These are phyloP conservation scores for Ceratobasidium sp. DNA, from an alignment of 1,284 basidiomycete species.

Conservation along the genomic window DNA sequence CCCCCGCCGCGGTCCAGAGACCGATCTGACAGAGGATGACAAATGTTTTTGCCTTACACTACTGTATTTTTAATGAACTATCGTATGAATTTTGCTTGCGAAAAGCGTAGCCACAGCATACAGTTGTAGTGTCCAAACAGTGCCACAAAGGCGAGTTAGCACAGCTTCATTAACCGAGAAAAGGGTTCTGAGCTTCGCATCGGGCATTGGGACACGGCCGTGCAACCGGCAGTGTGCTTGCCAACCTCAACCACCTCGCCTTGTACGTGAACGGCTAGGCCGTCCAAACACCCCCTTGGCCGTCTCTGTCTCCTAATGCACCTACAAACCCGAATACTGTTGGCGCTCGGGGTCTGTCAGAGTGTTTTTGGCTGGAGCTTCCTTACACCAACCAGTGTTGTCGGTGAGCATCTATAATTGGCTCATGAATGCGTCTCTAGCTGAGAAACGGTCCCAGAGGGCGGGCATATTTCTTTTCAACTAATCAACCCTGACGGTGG, in stretches of 20 bases:
- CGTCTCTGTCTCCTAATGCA: background rate
- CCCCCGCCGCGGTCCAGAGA: constrained; percentile 43
- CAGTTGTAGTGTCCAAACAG: background rate
- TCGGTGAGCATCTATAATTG: background rate
- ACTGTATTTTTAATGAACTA: background rate
- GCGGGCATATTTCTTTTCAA: background rate
- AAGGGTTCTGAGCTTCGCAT: background rate
- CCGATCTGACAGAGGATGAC: constrained; percentile 13
- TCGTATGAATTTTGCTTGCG: background rate
- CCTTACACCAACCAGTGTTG: background rate
- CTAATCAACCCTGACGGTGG: constrained; percentile 2
- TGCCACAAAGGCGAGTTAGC: background rate
- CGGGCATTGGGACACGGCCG: background rate
- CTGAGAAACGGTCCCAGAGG: background rate
- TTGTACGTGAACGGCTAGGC: background rate
- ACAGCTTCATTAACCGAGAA: background rate
- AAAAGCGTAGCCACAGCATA: too few relatives aligned
- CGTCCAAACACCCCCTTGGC: background rate
- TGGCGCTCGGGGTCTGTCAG: background rate
- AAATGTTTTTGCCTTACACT: background rate
- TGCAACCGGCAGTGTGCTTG: background rate
- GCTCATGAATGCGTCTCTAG: background rate
- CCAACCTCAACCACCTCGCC: background rate
- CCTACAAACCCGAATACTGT: background rate
- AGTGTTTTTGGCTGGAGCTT: constrained; percentile 10